A percentile compares a stretch with the other conserved stretches of the same genome.
Evolutionary conservation across 495 filamentous ascomycete species (phyloP).

Genomic region (Evansstolkia leycettana): DNA sequence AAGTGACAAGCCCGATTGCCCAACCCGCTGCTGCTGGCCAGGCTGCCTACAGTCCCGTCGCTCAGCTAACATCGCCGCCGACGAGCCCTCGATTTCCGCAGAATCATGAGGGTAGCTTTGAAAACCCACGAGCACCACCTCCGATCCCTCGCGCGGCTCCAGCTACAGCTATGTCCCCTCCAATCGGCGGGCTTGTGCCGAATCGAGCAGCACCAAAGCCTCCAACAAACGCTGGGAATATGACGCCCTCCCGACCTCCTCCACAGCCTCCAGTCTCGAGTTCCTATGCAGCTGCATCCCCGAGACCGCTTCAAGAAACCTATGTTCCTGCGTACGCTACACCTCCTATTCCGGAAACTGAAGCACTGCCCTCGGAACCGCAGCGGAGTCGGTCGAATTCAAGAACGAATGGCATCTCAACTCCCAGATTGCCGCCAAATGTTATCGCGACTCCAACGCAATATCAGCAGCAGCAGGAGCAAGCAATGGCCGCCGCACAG

Average conservation of each 20-base stretch:
- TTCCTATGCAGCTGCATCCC: conserved; percentile 8
- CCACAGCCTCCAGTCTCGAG: conserved; percentile 37
- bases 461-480: conserved; percentile 80
- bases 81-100: conserved; percentile 86
- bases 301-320: conserved; percentile 14
- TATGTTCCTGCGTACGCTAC: conserved; percentile 15
- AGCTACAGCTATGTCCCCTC: conserved; percentile 18
- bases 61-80: conserved; percentile 57
- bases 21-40: no score
- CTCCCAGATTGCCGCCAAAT: conserved; percentile 17
- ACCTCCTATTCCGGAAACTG: conserved; percentile 33
- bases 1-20: conserved; percentile 14
- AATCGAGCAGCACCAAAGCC: conserved; percentile 34
- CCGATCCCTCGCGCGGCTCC: conserved; percentile 59
- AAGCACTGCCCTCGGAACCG: conserved; percentile 42
- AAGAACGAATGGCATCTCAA: conserved; percentile 25
- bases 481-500: conserved; percentile 62
- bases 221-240: conserved; percentile 14
- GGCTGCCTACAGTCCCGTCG: conserved; percentile 5
- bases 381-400: conserved; percentile 30
- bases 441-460: conserved; percentile 31
- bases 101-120: conserved; percentile 87
- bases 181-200: conserved; percentile 24
- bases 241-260: conserved; percentile 31
- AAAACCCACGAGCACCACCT: conserved; percentile 88